phyloP scores from a whole-genome alignment of 441 rosid species.

The Populus hybrid region DNA sequence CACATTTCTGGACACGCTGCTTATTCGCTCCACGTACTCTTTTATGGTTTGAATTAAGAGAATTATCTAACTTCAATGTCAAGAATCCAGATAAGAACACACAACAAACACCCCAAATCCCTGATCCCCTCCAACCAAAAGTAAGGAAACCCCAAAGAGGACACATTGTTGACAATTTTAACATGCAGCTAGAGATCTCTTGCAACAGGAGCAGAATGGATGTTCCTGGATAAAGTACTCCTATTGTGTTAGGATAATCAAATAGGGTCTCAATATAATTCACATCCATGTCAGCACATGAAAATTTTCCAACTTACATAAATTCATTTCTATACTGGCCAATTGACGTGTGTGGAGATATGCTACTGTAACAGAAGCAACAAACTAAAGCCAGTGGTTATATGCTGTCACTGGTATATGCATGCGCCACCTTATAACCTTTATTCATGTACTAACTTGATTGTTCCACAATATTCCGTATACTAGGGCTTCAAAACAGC shows the following conservation, averaged over 20 bases:
- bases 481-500: background rate
- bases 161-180: background rate
- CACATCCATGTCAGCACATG: no score
- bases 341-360: background rate
- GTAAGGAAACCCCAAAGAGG: background rate
- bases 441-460: background rate
- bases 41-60: slow-evolving; percentile 4
- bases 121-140: no score
- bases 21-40: background rate
- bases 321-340: no score
- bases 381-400: background rate
- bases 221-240: background rate
- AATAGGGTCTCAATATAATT: background rate
- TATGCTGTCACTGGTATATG: background rate
- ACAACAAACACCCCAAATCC: background rate
- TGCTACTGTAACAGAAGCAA: background rate
- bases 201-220: background rate
- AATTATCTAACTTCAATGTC: background rate
- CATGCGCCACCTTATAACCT: background rate
- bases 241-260: background rate
- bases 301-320: no score
- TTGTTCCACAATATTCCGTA: background rate
- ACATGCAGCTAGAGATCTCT: background rate
- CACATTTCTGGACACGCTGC: no score
- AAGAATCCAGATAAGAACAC: background rate